These are phyloP conservation scores for Stemphylium vesicarium DNA, from an alignment of 2,329 filamentous ascomycete species.

Conservation along the genomic window DNA sequence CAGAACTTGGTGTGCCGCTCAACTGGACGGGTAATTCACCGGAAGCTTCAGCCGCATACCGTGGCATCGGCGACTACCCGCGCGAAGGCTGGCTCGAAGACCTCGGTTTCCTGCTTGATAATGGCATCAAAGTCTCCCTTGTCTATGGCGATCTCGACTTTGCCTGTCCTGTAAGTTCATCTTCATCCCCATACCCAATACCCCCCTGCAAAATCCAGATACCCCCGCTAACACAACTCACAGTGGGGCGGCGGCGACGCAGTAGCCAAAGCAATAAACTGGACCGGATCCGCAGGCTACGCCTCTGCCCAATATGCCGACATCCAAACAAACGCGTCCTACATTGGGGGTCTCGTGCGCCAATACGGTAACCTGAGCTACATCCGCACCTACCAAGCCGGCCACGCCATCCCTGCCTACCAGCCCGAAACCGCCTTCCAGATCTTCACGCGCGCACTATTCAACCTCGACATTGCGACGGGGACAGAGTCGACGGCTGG, in stretches of 20 bases:
- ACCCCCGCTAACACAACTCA: slow-evolving; percentile 12
- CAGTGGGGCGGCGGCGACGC: slow-evolving; percentile 51
- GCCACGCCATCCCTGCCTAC: slow-evolving; percentile 51
- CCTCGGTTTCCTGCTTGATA: slow-evolving; percentile 59
- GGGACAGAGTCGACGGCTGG: slow-evolving; percentile 37
- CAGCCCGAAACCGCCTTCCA: slow-evolving; percentile 57
- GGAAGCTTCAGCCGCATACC: slow-evolving; percentile 27
- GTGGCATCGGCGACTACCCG: slow-evolving; percentile 51
- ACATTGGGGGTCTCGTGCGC: slow-evolving; percentile 53
- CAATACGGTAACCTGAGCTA: slow-evolving; percentile 50
- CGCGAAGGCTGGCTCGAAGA: slow-evolving; percentile 52
- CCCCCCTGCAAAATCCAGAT: background rate
- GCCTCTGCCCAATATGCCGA: slow-evolving; percentile 39
- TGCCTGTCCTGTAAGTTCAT: slow-evolving; percentile 13
- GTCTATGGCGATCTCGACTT: slow-evolving; percentile 43
- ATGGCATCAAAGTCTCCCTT: slow-evolving; percentile 28
- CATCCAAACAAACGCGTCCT: slow-evolving; percentile 45
- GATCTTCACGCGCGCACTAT: slow-evolving; percentile 57
- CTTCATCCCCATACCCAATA: no score
- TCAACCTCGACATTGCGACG: slow-evolving; percentile 55
- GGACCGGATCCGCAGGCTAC: slow-evolving; percentile 40
- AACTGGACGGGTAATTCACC: slow-evolving; percentile 25
- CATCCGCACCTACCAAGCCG: slow-evolving; percentile 47
- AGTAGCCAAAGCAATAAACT: slow-evolving; percentile 48
- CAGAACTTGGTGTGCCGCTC: slow-evolving; percentile 15